Base-by-base conservation (phyloP, 441 rosid species). In the Flueggea neowawraea region DNA sequence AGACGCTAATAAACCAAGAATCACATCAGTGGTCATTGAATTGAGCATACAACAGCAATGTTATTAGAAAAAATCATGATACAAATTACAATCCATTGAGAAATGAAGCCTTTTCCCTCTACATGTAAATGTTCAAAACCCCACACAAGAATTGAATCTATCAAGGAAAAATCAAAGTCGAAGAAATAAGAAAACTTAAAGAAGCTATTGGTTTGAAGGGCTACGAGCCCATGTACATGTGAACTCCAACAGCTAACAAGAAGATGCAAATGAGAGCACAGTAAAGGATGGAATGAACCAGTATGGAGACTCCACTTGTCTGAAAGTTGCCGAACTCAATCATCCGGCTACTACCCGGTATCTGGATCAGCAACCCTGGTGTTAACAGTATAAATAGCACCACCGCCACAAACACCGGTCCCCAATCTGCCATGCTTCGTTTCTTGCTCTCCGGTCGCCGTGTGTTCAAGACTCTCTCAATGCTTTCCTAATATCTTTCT, bases 311-410 rank as follows among this genome's bases (percentile, higher is more conserved):
- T 53, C 95, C 97, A 78, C 98, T 91, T 0, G 96, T 91, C 67
- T 95, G 93, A 68, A 95, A 88, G 71, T 88, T 91, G 39, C 97
- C 84, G 57, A 95, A 95, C 80, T 91, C 97, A 2, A 95, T 62
- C 67, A 52, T 71, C 31, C 80, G 67, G 28, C 64, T 55, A 3
- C 59, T 77, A 2, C 97, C 95, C 3, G 99, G 99, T 9, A 91
- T 11, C 75, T 95, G 97, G 70, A 91, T 62, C 68, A 95, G 89
- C 57, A 95, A 67, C 16, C 99, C 97, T 1, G 98, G 97, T 4
- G 93, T 85, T 22, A 91, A 73, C 28, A 95, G 74, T 63, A 88
- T 68, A 66, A 86, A 88, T 12, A 88, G 78, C 73, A 88, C 72
- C 74, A 86, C 86, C 43, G 87, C 92, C 44, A 88, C 77, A 36